Evolutionary conservation across 768 basidiomycete species (phyloP).

Genomic region (Boletus bicolor): DNA sequence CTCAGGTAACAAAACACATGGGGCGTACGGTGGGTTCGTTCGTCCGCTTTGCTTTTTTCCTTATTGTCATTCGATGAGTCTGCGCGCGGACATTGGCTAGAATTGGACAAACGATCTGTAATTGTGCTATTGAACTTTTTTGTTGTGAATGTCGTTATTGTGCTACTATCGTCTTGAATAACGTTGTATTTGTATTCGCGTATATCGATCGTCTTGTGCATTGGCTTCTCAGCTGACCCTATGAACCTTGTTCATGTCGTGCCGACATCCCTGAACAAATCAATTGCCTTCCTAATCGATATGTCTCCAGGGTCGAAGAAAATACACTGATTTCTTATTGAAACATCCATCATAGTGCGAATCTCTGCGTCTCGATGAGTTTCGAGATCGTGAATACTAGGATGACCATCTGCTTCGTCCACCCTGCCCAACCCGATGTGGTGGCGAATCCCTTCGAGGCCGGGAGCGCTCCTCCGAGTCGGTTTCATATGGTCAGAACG

Average conservation of each 20-base stretch:
- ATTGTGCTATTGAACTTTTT: background rate
- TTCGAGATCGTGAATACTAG: conserved; percentile 39
- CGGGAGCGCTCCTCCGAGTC: no score
- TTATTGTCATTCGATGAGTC: conserved; percentile 12
- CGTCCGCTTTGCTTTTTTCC: background rate
- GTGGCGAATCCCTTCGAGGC: conserved; percentile 44
- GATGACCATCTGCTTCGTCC: conserved; percentile 40
- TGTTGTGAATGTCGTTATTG: background rate
- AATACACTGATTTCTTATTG: conserved; percentile 3
- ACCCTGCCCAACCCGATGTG: conserved; percentile 44
- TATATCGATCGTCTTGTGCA: background rate
- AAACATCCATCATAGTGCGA: conserved; percentile 31
- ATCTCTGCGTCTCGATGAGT: conserved; percentile 38
- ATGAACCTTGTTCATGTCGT: no score
- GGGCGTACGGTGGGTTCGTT: background rate
- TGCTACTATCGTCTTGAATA: background rate
- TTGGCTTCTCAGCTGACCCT: no score
- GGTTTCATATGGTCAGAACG: no score
- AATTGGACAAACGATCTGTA: background rate
- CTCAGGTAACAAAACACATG: background rate
- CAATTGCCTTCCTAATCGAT: background rate
- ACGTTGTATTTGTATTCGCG: background rate
- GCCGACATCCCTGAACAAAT: background rate
- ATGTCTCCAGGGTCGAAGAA: background rate
- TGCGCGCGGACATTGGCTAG: background rate